These are phyloP conservation scores for Rubus parviflorus DNA, from an alignment of 306 rosid species.

Conservation along the genomic window DNA sequence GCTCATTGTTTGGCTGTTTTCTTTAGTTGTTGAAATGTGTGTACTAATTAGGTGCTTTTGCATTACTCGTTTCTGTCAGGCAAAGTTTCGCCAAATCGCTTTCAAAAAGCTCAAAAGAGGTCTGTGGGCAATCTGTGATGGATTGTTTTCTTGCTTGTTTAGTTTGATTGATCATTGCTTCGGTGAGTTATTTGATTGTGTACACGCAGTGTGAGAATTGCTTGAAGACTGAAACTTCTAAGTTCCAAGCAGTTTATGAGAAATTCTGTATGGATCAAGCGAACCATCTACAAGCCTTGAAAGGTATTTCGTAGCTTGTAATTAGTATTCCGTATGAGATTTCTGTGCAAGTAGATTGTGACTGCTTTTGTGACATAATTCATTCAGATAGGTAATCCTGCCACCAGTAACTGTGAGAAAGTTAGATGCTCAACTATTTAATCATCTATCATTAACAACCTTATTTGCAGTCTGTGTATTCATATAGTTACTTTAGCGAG, in stretches of 20 bases:
- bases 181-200: constrained; percentile 13
- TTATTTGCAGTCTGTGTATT: not conserved
- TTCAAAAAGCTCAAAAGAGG: constrained; percentile 97
- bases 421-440: not conserved
- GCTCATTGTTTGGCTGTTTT: not conserved
- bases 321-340: not conserved
- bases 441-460: too few relatives aligned
- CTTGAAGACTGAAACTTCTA: constrained; percentile 67
- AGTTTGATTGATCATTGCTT: not conserved
- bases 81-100: constrained; percentile 85
- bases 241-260: constrained; percentile 78
- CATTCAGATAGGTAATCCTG: not conserved
- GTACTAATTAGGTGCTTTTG: constrained; percentile 14
- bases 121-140: constrained; percentile 30
- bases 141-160: not conserved
- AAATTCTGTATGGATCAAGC: constrained; percentile 76
- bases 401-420: not conserved
- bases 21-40: not conserved
- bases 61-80: constrained; percentile 41
- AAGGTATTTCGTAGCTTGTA: constrained; percentile 47
- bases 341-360: not conserved
- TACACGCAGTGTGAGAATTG: constrained; percentile 71
- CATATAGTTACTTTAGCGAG: not conserved
- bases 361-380: not conserved
- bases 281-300: constrained; percentile 66